Percentiles rank a stretch among this genome's conserved stretches.
Conservation (phyloP, 768 basidiomycete genomes). For the Kwoniella pini region DNA sequence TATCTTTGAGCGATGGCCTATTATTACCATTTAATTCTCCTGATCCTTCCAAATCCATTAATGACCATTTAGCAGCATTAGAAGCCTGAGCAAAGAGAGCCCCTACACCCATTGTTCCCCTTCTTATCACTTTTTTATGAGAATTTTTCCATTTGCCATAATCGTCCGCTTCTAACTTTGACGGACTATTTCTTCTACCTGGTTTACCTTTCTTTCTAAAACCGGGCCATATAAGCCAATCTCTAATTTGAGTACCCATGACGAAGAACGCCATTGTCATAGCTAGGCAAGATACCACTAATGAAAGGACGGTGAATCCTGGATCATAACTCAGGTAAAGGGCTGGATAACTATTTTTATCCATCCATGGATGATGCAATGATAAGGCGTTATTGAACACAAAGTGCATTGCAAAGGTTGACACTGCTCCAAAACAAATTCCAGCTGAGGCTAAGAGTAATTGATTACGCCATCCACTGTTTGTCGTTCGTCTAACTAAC, state of each 20-base stretch:
- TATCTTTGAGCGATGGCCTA: too few relatives aligned
- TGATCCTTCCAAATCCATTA: constrained; percentile 19
- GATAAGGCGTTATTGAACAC: constrained; percentile 55
- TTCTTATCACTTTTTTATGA: constrained; percentile 26
- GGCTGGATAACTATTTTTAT: constrained; percentile 14
- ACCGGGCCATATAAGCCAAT: constrained; percentile 35
- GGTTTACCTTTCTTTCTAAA: constrained; percentile 5
- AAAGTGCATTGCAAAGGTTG: constrained; percentile 56
- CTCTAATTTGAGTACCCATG: constrained; percentile 50
- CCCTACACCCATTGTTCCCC: constrained; percentile 27
- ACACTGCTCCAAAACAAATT: constrained; percentile 52
- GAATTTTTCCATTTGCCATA: constrained; percentile 42
- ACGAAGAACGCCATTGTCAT: constrained; percentile 55
- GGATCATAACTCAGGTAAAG: constrained; percentile 50
- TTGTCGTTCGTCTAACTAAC: constrained; percentile 53
- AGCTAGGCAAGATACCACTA: constrained; percentile 47
- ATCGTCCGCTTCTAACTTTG: constrained; percentile 26
- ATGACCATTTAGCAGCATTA: constrained; percentile 38
- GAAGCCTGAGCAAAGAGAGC: constrained; percentile 30
- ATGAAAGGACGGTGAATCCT: constrained; percentile 52
- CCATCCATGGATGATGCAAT: constrained; percentile 42
- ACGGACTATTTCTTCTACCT: constrained; percentile 11
- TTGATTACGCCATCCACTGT: constrained; percentile 49
- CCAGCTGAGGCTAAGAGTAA: constrained; percentile 49
- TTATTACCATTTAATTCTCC: background rate